These are phyloP conservation scores for Gynochthodes officinalis DNA, from an alignment of 257 asterid species.

Conservation along the genomic window DNA sequence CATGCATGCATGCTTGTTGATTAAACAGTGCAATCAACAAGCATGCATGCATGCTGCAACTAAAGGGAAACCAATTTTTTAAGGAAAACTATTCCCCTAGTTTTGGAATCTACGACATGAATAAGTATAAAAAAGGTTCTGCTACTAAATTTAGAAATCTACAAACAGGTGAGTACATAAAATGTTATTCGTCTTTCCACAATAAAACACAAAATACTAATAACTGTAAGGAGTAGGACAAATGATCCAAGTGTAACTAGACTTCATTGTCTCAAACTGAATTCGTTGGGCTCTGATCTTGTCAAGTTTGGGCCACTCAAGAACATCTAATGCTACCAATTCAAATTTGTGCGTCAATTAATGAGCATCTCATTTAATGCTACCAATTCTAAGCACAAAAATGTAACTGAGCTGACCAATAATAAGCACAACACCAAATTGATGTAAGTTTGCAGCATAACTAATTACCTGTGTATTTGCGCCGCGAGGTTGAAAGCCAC, in stretches of 20 bases:
- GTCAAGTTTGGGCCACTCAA: background rate
- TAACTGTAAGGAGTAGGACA: background rate
- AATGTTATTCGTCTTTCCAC: background rate
- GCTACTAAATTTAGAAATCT: background rate
- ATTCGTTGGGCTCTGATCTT: background rate
- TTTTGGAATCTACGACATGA: background rate
- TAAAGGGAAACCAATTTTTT: background rate
- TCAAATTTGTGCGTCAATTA: background rate
- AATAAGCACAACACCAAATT: no score
- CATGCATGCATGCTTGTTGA: no score
- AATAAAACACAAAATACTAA: background rate
- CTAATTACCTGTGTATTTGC: slow-evolving; percentile 83
- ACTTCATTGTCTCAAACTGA: background rate
- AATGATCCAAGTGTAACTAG: background rate
- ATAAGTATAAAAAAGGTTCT: background rate
- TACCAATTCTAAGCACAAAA: background rate
- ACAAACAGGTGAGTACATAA: background rate
- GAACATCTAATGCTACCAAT: background rate
- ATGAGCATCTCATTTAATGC: background rate
- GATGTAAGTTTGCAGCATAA: background rate
- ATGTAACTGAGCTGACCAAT: no score
- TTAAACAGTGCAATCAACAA: no score
- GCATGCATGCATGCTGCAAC: background rate
- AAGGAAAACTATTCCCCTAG: background rate
- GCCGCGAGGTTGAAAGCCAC: slow-evolving; percentile 99